Percentiles rank a stretch among this genome's conserved stretches.
Conservation (phyloP, 202 grass and related monocot genomes). For the Brachypodium distachyon region DNA sequence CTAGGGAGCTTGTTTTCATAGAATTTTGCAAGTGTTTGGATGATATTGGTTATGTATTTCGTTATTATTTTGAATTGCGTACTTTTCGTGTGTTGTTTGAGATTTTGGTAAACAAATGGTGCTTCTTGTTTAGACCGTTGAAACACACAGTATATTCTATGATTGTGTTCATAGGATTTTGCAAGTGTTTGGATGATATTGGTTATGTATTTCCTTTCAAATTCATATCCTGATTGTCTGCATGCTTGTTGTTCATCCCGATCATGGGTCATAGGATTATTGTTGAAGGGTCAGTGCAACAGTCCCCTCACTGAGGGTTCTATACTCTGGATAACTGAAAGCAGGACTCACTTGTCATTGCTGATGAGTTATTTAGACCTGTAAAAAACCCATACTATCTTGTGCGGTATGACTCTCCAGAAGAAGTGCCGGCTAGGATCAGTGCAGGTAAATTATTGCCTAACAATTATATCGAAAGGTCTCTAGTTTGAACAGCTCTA, state of each 20-base stretch:
- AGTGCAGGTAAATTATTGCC: slow-evolving; percentile 48
- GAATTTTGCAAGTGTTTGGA: neutral
- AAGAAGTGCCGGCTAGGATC: slow-evolving; percentile 68
- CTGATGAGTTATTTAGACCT: slow-evolving; percentile 90
- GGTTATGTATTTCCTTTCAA: neutral
- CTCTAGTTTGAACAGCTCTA: too few species aligned
- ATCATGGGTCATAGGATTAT: slow-evolving; percentile 73
- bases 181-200: neutral
- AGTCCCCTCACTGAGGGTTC: slow-evolving; percentile 88
- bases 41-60: neutral
- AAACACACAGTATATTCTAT: neutral
- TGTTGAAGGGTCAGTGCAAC: slow-evolving; percentile 70
- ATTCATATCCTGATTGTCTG: neutral
- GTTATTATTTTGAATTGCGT: neutral
- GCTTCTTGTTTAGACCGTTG: neutral
- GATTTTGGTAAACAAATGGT: neutral
- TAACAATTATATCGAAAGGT: too few species aligned
- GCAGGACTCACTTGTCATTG: slow-evolving; percentile 55
- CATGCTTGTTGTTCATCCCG: slow-evolving; percentile 34
- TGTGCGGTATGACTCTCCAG: slow-evolving; percentile 62
- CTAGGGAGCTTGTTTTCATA: neutral
- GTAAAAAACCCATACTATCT: slow-evolving; percentile 86
- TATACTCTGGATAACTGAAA: slow-evolving; percentile 87
- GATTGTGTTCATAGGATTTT: neutral
- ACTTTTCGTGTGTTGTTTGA: neutral